A percentile compares a stretch with the other conserved stretches of the same genome.
Evolutionary conservation across 148 eudicot species (phyloP).

Genomic region (Rhododendron molle): DNA sequence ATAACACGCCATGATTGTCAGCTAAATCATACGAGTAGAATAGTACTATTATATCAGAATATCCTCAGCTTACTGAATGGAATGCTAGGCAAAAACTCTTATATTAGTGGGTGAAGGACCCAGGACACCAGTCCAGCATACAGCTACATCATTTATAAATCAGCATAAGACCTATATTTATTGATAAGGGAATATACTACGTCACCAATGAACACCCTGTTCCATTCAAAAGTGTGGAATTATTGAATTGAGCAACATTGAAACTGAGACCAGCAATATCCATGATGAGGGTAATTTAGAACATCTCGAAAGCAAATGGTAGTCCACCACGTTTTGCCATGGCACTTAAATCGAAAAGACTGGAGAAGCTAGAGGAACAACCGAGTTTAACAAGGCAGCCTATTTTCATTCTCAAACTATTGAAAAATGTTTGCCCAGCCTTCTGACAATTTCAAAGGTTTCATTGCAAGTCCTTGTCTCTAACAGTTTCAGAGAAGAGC

Average conservation of each 20-base stretch:
- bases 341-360: background rate
- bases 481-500: background rate
- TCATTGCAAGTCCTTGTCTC: background rate
- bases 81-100: background rate
- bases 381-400: background rate
- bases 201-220: background rate
- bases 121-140: background rate
- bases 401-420: background rate
- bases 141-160: background rate
- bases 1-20: background rate
- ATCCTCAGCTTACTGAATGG: background rate
- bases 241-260: background rate
- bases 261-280: background rate
- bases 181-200: background rate
- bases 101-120: background rate
- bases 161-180: background rate
- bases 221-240: background rate
- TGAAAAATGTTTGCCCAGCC: background rate
- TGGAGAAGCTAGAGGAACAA: constrained; percentile 3
- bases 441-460: background rate
- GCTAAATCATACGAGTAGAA: background rate
- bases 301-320: background rate
- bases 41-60: background rate
- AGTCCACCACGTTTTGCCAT: background rate
- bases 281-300: background rate